phyloP scores from a whole-genome alignment of 805 yeast species.

The Ogataea ramenticola region DNA sequence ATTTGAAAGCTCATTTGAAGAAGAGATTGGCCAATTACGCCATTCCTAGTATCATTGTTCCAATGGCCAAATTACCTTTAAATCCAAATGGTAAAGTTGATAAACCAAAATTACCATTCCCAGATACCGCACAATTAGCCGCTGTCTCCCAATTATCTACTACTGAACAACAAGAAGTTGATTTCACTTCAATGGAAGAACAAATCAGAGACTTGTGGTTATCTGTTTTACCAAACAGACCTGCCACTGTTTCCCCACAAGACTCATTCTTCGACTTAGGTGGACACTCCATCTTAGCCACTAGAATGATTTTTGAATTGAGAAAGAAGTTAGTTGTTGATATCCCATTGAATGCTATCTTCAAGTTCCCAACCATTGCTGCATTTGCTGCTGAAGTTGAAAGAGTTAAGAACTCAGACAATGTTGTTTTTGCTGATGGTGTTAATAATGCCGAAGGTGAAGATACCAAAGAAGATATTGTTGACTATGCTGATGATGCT shows the following conservation, averaged over 20 bases:
- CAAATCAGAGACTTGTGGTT: constrained; percentile 80
- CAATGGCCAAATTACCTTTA: constrained; percentile 77
- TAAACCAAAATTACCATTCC: constrained; percentile 94
- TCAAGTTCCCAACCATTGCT: constrained; percentile 80
- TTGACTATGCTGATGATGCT: constrained; percentile 73
- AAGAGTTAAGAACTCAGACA: constrained; percentile 42
- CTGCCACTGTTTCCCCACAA: constrained; percentile 64
- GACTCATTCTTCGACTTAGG: constrained; percentile 97
- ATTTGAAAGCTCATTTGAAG: constrained; percentile 75
- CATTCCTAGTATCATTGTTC: constrained; percentile 86
- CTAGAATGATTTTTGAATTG: constrained; percentile 91
- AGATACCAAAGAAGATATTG: constrained; percentile 14
- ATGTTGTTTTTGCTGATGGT: constrained; percentile 34
- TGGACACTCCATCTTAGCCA: constrained; percentile 95
- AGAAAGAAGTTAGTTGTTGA: constrained; percentile 73
- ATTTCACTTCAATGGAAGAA: constrained; percentile 58
- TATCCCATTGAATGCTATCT: constrained; percentile 83
- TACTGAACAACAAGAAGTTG: constrained; percentile 36
- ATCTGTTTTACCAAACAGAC: constrained; percentile 74
- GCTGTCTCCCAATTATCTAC: constrained; percentile 55
- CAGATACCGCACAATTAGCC: constrained; percentile 78
- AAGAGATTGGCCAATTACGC: constrained; percentile 90
- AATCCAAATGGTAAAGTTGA: constrained; percentile 98
- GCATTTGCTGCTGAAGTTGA: constrained; percentile 72
- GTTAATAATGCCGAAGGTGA: constrained; percentile 18